phyloP scores from a whole-genome alignment of 106 monocot genomes.

The Allium cepa region DNA sequence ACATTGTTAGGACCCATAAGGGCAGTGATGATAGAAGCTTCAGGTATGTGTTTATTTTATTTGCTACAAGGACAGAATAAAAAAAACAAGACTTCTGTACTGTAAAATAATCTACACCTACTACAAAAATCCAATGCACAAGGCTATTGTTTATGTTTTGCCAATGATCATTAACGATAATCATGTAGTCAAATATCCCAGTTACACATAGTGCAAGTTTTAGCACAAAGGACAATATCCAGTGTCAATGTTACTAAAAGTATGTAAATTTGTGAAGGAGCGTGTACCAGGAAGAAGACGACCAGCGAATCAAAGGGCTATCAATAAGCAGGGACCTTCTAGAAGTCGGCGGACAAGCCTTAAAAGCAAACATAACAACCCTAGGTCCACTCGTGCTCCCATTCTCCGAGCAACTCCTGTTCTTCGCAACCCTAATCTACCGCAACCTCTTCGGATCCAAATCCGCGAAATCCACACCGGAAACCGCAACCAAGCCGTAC shows the following conservation, averaged over 20 bases:
- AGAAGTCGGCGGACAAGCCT: conserved; percentile 29
- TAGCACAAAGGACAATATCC: too few species aligned
- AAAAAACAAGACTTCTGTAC: too few species aligned
- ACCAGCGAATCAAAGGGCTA: conserved; percentile 25
- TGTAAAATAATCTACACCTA: too few species aligned
- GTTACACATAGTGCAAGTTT: too few species aligned
- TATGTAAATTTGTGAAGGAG: conserved; percentile 8
- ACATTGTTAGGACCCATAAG: conserved; percentile 75
- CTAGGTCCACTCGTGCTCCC: conserved; percentile 39
- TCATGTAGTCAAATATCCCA: too few species aligned
- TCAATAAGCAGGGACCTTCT: conserved; percentile 28
- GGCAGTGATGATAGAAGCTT: conserved; percentile 67
- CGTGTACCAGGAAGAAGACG: conserved; percentile 34
- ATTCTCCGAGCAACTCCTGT: conserved; percentile 62
- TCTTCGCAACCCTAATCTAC: conserved; percentile 31
- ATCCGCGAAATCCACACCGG: conserved; percentile 17
- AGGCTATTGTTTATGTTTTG: too few species aligned
- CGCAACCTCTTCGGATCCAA: conserved; percentile 32
- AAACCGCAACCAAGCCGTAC: conserved; percentile 31
- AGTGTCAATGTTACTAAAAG: too few species aligned
- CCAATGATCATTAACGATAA: too few species aligned
- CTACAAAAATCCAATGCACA: too few species aligned
- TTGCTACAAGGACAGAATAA: too few species aligned
- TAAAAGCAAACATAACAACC: conserved; percentile 36
- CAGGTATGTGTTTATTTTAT: conserved; percentile 15